Base-by-base conservation (phyloP, 192 early-diverging fungal genomes). In the Coemansia sp. region DNA sequence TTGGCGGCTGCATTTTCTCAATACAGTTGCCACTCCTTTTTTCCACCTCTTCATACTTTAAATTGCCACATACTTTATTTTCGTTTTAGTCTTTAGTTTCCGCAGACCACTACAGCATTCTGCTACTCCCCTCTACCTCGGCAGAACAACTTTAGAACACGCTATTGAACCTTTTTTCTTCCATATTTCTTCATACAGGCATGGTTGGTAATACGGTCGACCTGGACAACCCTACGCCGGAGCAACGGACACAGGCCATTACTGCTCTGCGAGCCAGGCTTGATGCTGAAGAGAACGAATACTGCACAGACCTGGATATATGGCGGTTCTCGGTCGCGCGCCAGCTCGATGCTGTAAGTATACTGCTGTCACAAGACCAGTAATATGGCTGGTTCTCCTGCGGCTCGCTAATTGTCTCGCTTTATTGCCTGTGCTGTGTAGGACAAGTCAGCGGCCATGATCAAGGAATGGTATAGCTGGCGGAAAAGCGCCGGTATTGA, bases 321-420 rank as follows among this genome's bases (percentile, higher is more conserved):
- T 83, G 82, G 76, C 73, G 83, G 22, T 87, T 84, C 56, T 63
- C 83, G 15, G 82, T 87, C 8, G 87, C 87, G 2, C 74, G 85
- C 43, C 81, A 85, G 50, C 85, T 82, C 33, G 81, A 87, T 38
- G 54, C 83, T 59, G 87, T 87, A 85, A 83, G 84, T 83, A 15
- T 22, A 18, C 32, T 19, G 5, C 11, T 1, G 10, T 14, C 26
- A 12, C 44, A 14, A 26, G 11, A 26, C 14, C 15, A 29, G 24
- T 3, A 21, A 11, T 11, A 5, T 40, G 38, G 38, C 38, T 40
- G 7, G 12, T n/a, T 4, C 4, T n/a, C n/a, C n/a, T 9, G 38
- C 38, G 3, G 12, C 38, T 4, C n/a, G 11, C 12, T 40, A 38
- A 38, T n/a, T 4, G n/a, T n/a, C 12, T n/a, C 4, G 1, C 12